Conservation (phyloP, 148 eudicot genomes). For the Nepenthes mirabilis region DNA sequence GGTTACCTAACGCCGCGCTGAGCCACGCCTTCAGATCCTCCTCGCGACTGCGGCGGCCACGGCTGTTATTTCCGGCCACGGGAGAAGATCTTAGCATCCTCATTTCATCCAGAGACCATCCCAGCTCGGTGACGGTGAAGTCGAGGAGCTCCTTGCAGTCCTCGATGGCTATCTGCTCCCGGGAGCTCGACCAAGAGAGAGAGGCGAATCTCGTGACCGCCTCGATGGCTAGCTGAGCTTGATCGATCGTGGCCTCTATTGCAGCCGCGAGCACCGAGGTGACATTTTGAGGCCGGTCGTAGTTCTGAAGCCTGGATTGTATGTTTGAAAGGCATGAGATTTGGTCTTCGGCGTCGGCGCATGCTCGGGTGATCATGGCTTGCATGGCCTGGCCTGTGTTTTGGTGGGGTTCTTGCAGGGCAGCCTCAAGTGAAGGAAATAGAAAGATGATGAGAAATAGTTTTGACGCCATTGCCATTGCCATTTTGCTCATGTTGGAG, state of each 20-base stretch:
- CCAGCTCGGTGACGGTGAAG: slow-evolving; percentile 74
- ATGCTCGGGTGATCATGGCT: slow-evolving; percentile 35
- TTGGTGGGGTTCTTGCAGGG: not conserved
- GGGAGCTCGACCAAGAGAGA: slow-evolving; percentile 27
- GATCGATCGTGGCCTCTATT: slow-evolving; percentile 38
- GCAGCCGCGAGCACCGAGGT: slow-evolving; percentile 56
- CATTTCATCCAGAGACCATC: slow-evolving; percentile 74
- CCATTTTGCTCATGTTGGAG: too few species aligned
- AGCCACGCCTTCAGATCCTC: slow-evolving; percentile 78
- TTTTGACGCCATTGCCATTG: too few species aligned
- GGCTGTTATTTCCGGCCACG: not conserved
- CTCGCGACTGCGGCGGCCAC: not conserved
- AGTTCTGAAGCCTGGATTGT: slow-evolving; percentile 23
- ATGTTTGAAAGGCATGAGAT: slow-evolving; percentile 37
- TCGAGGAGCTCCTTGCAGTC: slow-evolving; percentile 92
- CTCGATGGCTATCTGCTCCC: slow-evolving; percentile 72
- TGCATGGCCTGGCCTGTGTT: slow-evolving; percentile 21
- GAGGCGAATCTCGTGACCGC: slow-evolving; percentile 39
- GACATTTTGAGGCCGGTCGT: slow-evolving; percentile 10
- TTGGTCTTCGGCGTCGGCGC: slow-evolving; percentile 41
- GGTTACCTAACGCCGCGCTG: slow-evolving; percentile 85
- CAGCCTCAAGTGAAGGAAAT: too few species aligned
- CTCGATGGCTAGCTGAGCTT: slow-evolving; percentile 41
- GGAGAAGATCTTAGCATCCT: slow-evolving; percentile 21
- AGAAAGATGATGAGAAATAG: too few species aligned